These are phyloP conservation scores for Aspergillus ruber DNA, from an alignment of 2,329 filamentous ascomycete species.

Conservation along the genomic window DNA sequence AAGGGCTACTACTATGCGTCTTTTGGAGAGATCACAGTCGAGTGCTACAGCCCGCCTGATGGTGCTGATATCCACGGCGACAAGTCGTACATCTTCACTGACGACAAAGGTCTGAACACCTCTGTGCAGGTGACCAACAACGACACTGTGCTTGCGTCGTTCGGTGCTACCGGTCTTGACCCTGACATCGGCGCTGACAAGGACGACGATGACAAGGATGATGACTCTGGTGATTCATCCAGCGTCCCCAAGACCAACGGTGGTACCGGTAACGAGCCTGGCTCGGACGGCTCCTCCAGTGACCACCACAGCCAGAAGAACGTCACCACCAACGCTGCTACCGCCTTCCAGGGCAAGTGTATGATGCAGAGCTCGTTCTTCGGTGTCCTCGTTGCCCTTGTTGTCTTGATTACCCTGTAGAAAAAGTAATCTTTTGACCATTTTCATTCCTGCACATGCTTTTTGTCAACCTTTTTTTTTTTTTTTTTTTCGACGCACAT, in stretches of 20 bases:
- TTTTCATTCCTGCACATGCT: constrained; percentile 1
- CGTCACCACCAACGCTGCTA: constrained; percentile 3
- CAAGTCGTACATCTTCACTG: constrained; percentile 69
- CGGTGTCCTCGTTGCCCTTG: constrained; percentile 41
- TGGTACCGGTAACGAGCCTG: constrained; percentile 22
- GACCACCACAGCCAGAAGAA: constrained; percentile 8
- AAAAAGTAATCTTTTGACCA: constrained; percentile 9
- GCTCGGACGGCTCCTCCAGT: constrained; percentile 11
- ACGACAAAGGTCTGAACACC: constrained; percentile 61
- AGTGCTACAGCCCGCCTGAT: constrained; percentile 80
- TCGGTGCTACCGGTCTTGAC: constrained; percentile 74
- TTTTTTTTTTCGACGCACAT: constrained; percentile 4
- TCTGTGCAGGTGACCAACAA: constrained; percentile 71
- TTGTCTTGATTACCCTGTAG: constrained; percentile 41
- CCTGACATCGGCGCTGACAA: constrained; percentile 40
- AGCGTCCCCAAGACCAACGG: constrained; percentile 28
- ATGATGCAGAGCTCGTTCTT: constrained; percentile 41
- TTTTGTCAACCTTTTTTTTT: constrained; percentile 8
- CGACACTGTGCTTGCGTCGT: constrained; percentile 67
- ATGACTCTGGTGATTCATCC: constrained; percentile 7
- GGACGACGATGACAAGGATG: neutral
- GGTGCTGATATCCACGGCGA: constrained; percentile 55
- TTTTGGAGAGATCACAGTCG: constrained; percentile 68
- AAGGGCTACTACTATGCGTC: constrained; percentile 85
- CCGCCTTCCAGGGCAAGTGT: constrained; percentile 30